Percentiles rank a stretch among this genome's conserved stretches.
Conservation (phyloP, 1,139 yeast species). For the Yamadazyma blattariae region DNA sequence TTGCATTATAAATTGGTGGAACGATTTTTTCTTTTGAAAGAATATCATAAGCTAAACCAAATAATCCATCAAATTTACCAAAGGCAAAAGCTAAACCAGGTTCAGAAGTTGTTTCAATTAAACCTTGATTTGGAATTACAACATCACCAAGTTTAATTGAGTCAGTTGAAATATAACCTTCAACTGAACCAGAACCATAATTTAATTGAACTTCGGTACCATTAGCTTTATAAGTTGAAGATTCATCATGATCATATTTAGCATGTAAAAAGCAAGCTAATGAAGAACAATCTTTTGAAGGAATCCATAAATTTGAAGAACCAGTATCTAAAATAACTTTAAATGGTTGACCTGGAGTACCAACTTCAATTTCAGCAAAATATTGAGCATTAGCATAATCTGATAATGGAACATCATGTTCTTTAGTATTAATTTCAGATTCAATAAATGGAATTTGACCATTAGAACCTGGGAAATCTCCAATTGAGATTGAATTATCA, state of each 20-base stretch:
- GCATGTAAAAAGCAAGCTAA: slow-evolving; percentile 92
- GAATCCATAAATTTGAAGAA: slow-evolving; percentile 95
- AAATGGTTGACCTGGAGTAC: slow-evolving; percentile 90
- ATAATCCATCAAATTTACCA: slow-evolving; percentile 96
- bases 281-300: slow-evolving; percentile 82
- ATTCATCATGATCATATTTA: slow-evolving; percentile 79
- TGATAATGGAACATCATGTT: slow-evolving; percentile 77
- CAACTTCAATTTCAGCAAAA: slow-evolving; percentile 82
- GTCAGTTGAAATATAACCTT: slow-evolving; percentile 89
- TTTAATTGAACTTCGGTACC: slow-evolving; percentile 82
- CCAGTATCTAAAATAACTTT: slow-evolving; percentile 94
- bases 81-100: slow-evolving; percentile 98
- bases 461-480: slow-evolving; percentile 13
- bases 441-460: slow-evolving; percentile 47
- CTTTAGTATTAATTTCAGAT: slow-evolving; percentile 15
- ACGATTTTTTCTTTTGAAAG: slow-evolving; percentile 85
- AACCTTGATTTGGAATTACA: slow-evolving; percentile 80
- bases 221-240: slow-evolving; percentile 79
- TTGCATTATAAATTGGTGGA: slow-evolving; percentile 92
- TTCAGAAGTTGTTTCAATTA: slow-evolving; percentile 95
- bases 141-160: slow-evolving; percentile 78
- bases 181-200: slow-evolving; percentile 90
- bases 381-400: slow-evolving; percentile 95
- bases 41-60: slow-evolving; percentile 91
- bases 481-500: not conserved